Conservation (phyloP, 106 monocot genomes). For the Cymbidium sinense region DNA sequence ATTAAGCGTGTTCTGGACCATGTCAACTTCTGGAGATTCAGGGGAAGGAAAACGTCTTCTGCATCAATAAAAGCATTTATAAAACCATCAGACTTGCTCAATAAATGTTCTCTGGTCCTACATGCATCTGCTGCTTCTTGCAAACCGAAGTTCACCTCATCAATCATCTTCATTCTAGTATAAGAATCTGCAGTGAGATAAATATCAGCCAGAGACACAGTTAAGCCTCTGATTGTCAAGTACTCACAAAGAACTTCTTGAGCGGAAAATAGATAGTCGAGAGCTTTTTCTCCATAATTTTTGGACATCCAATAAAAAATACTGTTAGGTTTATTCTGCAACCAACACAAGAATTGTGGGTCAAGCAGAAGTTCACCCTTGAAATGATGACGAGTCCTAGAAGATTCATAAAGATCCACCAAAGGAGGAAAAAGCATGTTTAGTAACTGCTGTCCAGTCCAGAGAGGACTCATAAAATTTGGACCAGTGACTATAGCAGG, state of each 20-base stretch:
- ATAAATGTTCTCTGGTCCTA: constrained; percentile 25
- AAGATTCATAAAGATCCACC: constrained; percentile 24
- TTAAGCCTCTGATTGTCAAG: constrained; percentile 65
- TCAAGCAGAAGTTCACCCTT: constrained; percentile 25
- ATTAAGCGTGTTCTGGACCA: constrained; percentile 10
- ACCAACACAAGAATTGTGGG: constrained; percentile 28
- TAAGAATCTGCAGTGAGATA: constrained; percentile 54
- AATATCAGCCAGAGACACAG: constrained; percentile 71
- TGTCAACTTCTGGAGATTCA: constrained; percentile 9
- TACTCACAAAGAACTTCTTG: constrained; percentile 81
- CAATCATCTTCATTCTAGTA: constrained; percentile 49
- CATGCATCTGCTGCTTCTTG: constrained; percentile 53
- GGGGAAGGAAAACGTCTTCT: constrained; percentile 12
- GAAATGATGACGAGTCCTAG: constrained; percentile 7
- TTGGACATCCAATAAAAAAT: constrained; percentile 55
- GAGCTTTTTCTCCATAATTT: constrained; percentile 43
- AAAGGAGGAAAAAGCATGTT: constrained; percentile 48
- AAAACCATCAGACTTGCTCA: constrained; percentile 22
- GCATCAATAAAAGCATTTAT: constrained; percentile 19
- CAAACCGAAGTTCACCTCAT: constrained; percentile 53
- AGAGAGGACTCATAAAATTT: constrained; percentile 23
- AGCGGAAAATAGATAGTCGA: constrained; percentile 46
- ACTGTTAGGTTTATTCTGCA: constrained; percentile 27
- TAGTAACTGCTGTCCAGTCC: constrained; percentile 79
- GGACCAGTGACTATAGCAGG: constrained; percentile 47